These are phyloP conservation scores for Gryganskiella cystojenkinii DNA, from an alignment of 192 early-diverging fungal species.

Conservation along the genomic window DNA sequence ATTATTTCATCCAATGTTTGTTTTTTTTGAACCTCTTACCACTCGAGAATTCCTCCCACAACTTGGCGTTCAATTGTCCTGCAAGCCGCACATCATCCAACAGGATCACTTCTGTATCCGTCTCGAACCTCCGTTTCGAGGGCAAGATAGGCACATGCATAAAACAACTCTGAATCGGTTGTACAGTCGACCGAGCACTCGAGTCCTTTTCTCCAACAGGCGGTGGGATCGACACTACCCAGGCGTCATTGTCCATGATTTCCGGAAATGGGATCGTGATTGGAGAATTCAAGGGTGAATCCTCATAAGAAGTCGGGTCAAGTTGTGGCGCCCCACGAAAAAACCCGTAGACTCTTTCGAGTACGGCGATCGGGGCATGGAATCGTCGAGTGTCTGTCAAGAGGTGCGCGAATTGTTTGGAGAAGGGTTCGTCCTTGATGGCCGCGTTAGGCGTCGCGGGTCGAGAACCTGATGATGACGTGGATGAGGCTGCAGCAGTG, in stretches of 20 bases:
- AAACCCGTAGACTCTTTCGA: slow-evolving; percentile 24
- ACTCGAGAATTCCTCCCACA: slow-evolving; percentile 47
- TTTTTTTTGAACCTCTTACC: background rate
- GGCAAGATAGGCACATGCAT: slow-evolving; percentile 45
- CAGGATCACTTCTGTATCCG: slow-evolving; percentile 36
- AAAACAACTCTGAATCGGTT: slow-evolving; percentile 38
- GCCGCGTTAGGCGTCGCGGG: background rate
- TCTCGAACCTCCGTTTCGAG: slow-evolving; percentile 38
- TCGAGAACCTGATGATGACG: background rate
- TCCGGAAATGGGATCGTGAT: slow-evolving; percentile 42
- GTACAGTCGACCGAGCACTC: background rate
- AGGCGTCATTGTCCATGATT: slow-evolving; percentile 47
- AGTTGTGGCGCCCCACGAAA: slow-evolving; percentile 34
- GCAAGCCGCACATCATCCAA: slow-evolving; percentile 36
- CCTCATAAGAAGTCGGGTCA: slow-evolving; percentile 42
- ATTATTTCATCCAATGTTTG: background rate
- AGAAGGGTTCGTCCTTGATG: slow-evolving; percentile 5
- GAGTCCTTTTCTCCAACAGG: background rate
- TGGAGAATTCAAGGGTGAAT: slow-evolving; percentile 3
- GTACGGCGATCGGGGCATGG: slow-evolving; percentile 23
- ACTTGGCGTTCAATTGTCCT: slow-evolving; percentile 33
- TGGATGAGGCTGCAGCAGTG: background rate
- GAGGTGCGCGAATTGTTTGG: slow-evolving; percentile 5
- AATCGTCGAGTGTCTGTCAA: slow-evolving; percentile 34
- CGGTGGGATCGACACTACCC: slow-evolving; percentile 20